A percentile compares a stretch with the other conserved stretches of the same genome.
These are phyloP conservation scores for Chytriomyces hyalinus DNA, from an alignment of 192 early-diverging fungal genomes.

Conservation along the genomic window DNA sequence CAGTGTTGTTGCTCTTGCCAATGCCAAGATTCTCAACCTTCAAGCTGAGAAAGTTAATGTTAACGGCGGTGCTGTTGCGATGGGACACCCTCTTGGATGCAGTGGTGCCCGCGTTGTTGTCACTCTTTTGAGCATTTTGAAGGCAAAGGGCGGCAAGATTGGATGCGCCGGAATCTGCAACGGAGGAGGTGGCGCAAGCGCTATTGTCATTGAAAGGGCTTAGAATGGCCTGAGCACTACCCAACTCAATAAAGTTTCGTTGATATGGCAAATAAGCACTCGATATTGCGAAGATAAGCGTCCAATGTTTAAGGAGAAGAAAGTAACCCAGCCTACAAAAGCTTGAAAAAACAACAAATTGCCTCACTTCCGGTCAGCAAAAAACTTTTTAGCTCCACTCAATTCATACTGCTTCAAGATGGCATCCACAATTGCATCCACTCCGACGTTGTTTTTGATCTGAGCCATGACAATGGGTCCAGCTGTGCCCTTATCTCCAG, in stretches of 20 bases:
- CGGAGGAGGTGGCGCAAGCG: slow-evolving; percentile 91
- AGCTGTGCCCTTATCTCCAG: slow-evolving; percentile 45
- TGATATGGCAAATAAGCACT: too few species aligned
- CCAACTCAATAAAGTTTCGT: too few species aligned
- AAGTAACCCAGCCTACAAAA: too few species aligned
- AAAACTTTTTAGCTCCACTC: slow-evolving; percentile 35
- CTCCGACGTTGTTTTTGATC: slow-evolving; percentile 85
- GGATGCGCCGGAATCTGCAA: slow-evolving; percentile 96
- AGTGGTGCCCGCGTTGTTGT: slow-evolving; percentile 89
- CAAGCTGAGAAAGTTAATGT: slow-evolving; percentile 82
- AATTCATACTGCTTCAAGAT: slow-evolving; percentile 65
- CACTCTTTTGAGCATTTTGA: slow-evolving; percentile 76
- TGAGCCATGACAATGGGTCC: slow-evolving; percentile 92
- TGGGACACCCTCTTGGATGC: slow-evolving; percentile 98
- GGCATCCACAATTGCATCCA: slow-evolving; percentile 80
- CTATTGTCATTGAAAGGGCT: slow-evolving; percentile 76
- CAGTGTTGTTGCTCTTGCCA: slow-evolving; percentile 90
- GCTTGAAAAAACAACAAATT: too few species aligned
- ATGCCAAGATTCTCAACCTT: slow-evolving; percentile 79
- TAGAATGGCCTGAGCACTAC: not conserved
- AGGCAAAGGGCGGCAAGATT: slow-evolving; percentile 65
- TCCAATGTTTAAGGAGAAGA: too few species aligned
- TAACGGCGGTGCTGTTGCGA: slow-evolving; percentile 93
- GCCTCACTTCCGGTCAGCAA: not conserved
- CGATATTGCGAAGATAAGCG: too few species aligned